These are phyloP conservation scores for Diaporthe ilicicola DNA, from an alignment of 2,329 filamentous ascomycete genomes.

Conservation along the genomic window DNA sequence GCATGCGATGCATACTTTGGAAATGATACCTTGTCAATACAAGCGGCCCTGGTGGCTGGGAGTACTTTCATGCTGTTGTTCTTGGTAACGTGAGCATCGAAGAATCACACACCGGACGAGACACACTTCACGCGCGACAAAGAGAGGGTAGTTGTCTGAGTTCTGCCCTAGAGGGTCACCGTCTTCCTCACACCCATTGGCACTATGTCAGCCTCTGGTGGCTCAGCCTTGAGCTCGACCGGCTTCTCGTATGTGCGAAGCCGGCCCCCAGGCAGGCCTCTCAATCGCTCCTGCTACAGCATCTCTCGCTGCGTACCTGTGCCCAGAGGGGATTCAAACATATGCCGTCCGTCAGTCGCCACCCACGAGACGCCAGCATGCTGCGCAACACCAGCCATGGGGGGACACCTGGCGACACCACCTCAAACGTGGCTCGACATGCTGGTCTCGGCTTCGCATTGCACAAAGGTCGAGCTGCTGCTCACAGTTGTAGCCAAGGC, in stretches of 20 bases:
- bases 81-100: neutral
- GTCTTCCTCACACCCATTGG: neutral
- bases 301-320: neutral
- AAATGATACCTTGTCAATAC: slow-evolving; percentile 16
- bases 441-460: neutral
- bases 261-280: too few relatives aligned
- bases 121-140: neutral
- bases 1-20: neutral
- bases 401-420: neutral
- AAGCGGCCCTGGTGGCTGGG: slow-evolving; percentile 2
- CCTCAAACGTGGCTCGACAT: slow-evolving; percentile 26
- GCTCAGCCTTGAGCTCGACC: too few relatives aligned
- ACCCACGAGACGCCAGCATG: neutral
- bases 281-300: neutral
- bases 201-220: too few relatives aligned
- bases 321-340: neutral
- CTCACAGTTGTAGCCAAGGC: neutral
- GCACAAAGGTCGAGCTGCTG: neutral
- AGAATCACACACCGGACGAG: neutral
- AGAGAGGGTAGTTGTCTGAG: too few relatives aligned
- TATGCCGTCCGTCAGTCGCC: neutral
- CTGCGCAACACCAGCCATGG: neutral
- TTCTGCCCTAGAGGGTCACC: neutral
- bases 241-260: too few relatives aligned
- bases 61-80: neutral